Evolutionary conservation across 148 eudicot species (phyloP).

Genomic region (Gaultheria prostrata): DNA sequence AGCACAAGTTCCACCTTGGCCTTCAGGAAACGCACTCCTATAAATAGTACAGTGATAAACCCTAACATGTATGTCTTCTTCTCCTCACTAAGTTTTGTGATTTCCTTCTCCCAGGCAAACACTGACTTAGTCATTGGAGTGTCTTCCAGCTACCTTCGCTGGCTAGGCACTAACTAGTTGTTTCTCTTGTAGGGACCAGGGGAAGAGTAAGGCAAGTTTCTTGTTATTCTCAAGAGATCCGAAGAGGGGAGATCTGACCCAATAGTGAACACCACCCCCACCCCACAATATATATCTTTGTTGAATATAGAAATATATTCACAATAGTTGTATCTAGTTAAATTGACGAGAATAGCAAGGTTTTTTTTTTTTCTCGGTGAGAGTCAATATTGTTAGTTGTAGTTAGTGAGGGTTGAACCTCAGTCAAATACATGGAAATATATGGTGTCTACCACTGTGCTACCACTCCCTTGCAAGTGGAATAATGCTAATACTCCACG

Average conservation of each 20-base stretch:
- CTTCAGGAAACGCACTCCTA: neutral
- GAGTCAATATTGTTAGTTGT: too few relatives aligned
- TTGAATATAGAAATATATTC: too few relatives aligned
- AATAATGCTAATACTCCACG: too few relatives aligned
- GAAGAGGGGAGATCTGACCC: neutral
- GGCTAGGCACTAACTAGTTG: neutral
- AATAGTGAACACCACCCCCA: neutral
- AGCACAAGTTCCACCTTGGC: neutral
- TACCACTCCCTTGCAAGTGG: too few relatives aligned
- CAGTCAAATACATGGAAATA: too few relatives aligned
- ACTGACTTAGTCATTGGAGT: neutral
- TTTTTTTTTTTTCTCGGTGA: too few relatives aligned
- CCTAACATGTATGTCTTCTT: neutral
- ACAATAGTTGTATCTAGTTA: too few relatives aligned
- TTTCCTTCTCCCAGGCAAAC: neutral
- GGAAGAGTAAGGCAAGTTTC: neutral
- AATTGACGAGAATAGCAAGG: too few relatives aligned
- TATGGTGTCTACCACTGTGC: too few relatives aligned
- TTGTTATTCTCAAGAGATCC: neutral
- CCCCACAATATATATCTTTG: neutral
- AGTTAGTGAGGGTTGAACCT: too few relatives aligned
- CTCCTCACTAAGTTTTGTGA: neutral
- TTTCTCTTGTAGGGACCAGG: neutral
- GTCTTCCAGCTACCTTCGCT: neutral
- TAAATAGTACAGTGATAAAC: neutral